Base-by-base conservation (phyloP, 257 asterid genomes). In the Forsythia viridissima region DNA sequence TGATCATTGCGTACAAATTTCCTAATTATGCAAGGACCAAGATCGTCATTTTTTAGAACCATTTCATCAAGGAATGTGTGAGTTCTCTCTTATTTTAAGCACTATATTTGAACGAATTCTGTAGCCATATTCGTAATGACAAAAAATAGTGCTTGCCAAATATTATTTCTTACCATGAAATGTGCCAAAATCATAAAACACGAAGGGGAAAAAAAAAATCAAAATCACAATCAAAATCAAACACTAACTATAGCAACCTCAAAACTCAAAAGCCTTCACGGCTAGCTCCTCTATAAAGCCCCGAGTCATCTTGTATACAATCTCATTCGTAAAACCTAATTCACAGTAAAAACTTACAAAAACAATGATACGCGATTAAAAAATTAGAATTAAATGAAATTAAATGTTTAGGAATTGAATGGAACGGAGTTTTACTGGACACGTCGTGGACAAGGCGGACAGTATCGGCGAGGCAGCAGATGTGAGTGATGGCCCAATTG, bases 231-330 rank as follows among this genome's bases (percentile, higher is more conserved):
- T 30, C 34, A 30, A 30, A 30, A 52, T 3, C 20, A 6, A 46
- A 46, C 55, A 84, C 96, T 85, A 75, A 94, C 98, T 97, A 91
- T 90, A 43, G 97, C 95, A 82, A 90, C 92, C 85, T 92, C 85
- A 71, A 85, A 87, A 9, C 85, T 92, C 85, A 71, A 85, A 87
- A 9, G 97, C 98, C 87, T 93, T 97, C 30, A 89, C 84, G 0
- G 93, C 89, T 71, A 93, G 97, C 88, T 90, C 89, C 85, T 94
- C 97, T 97, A 92, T 90, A 18, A 92, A 92, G 13, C 21, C 77
- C 77, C 85, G 94, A 18, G 94, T 77, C 88, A 71, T 82, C 81
- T 90, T 94, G 75, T 91, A 88, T 30, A 93, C 93, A 63, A 89
- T 46, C 85, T 82, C 81, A 85, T 93, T 87, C 79, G 63, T 81